Evolutionary conservation across 2,329 filamentous ascomycete species (phyloP).

Genomic region (Aspergillus bombycis): DNA sequence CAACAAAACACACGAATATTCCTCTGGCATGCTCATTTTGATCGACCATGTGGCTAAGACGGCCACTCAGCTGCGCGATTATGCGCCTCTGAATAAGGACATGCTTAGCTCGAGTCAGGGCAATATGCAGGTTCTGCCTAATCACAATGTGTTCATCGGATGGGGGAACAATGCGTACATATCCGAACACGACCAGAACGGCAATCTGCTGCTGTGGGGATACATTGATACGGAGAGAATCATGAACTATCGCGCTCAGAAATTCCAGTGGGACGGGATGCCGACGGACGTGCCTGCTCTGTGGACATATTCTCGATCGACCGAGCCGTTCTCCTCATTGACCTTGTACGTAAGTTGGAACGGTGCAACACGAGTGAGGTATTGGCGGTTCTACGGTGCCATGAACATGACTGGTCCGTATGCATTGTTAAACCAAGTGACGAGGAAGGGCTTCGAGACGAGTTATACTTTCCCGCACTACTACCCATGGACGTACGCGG

Average conservation of each 20-base stretch:
- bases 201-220: slow-evolving; percentile 43
- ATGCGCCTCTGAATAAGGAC: slow-evolving; percentile 27
- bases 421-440: slow-evolving; percentile 29
- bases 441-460: slow-evolving; percentile 46
- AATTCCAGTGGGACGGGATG: slow-evolving; percentile 46
- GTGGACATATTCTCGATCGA: slow-evolving; percentile 41
- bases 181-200: slow-evolving; percentile 43
- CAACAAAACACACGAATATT: slow-evolving; percentile 42
- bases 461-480: slow-evolving; percentile 33
- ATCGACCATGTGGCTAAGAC: slow-evolving; percentile 42
- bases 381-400: slow-evolving; percentile 41
- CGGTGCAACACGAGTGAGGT: slow-evolving; percentile 41
- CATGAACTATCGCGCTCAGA: slow-evolving; percentile 48
- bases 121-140: slow-evolving; percentile 42
- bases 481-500: slow-evolving; percentile 38
- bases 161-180: slow-evolving; percentile 48
- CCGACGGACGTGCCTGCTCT: slow-evolving; percentile 46
- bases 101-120: slow-evolving; percentile 44
- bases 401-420: slow-evolving; percentile 36
- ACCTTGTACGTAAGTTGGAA: slow-evolving; percentile 47
- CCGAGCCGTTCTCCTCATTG: slow-evolving; percentile 29
- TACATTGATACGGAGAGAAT: slow-evolving; percentile 35
- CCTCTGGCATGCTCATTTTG: slow-evolving; percentile 43
- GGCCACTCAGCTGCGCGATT: slow-evolving; percentile 38
- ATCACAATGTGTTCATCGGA: slow-evolving; percentile 43